Evolutionary conservation across 352 stramenopile species (phyloP).

Genomic region (Phytophthora rubi): DNA sequence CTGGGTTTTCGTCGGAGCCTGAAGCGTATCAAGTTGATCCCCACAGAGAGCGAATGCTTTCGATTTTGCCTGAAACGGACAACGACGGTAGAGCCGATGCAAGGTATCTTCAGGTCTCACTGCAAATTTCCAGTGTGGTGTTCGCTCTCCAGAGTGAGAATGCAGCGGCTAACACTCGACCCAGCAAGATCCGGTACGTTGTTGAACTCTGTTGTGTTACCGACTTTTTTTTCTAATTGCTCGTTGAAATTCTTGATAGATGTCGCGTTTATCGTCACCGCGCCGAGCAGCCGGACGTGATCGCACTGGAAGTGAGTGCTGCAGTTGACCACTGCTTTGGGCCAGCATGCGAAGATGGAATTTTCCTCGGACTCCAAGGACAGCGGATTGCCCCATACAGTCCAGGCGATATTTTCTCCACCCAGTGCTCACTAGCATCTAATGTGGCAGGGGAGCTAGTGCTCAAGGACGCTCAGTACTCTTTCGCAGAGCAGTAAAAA

Average conservation of each 20-base stretch:
- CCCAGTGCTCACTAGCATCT: constrained; percentile 41
- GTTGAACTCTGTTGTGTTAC: neutral
- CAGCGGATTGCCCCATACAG: constrained; percentile 44
- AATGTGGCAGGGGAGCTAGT: constrained; percentile 35
- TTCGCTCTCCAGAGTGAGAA: constrained; percentile 22
- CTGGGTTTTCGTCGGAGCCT: constrained; percentile 39
- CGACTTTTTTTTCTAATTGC: constrained; percentile 5
- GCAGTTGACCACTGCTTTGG: constrained; percentile 49
- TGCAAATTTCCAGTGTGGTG: constrained; percentile 40
- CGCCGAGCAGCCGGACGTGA: constrained; percentile 1
- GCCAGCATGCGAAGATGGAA: constrained; percentile 39
- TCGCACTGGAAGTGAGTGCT: constrained; percentile 44
- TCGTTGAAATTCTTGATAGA: constrained; percentile 29
- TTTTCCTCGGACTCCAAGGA: constrained; percentile 56
- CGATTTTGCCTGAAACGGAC: neutral
- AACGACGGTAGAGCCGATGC: constrained; percentile 1
- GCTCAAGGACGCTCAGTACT: constrained; percentile 53
- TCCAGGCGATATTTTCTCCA: constrained; percentile 45
- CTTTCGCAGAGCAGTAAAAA: constrained; percentile 40
- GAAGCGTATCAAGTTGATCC: constrained; percentile 31
- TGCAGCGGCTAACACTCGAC: neutral
- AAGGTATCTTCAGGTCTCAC: constrained; percentile 38
- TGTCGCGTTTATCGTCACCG: constrained; percentile 48
- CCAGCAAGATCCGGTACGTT: constrained; percentile 49
- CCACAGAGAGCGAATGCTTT: constrained; percentile 33